A percentile compares a stretch with the other conserved stretches of the same genome.
These are phyloP conservation scores for Fraxinus floribunda DNA, from an alignment of 305 asterid genomes.

Conservation along the genomic window DNA sequence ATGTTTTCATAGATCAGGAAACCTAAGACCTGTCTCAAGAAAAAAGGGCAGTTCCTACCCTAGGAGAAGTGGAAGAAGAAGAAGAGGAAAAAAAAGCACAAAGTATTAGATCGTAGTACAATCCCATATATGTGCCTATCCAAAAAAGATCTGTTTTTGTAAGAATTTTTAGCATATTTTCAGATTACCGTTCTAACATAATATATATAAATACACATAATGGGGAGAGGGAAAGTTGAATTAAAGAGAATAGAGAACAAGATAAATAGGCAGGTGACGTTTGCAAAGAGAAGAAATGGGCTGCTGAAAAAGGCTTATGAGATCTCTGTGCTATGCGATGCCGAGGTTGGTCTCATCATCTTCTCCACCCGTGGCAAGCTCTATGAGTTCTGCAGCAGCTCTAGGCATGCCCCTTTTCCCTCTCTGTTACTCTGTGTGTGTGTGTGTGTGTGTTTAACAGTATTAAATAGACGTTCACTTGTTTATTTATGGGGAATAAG, in stretches of 20 bases:
- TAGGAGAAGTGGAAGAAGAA: conserved; percentile 15
- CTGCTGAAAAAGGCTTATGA: conserved; percentile 54
- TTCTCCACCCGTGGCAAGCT: conserved; percentile 58
- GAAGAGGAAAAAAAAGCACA: conserved; percentile 8
- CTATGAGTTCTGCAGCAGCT: conserved; percentile 51
- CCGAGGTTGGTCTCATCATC: conserved; percentile 54
- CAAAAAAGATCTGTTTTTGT: conserved; percentile 28
- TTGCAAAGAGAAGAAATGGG: conserved; percentile 59
- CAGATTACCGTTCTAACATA: conserved; percentile 13
- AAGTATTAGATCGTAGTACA: not conserved
- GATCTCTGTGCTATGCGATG: conserved; percentile 46
- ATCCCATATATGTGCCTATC: conserved; percentile 19
- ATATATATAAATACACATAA: conserved; percentile 13
- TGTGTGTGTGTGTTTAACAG: not conserved
- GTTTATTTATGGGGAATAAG: not conserved
- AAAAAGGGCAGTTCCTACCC: conserved; percentile 27
- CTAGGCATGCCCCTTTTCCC: conserved; percentile 26
- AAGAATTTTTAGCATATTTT: conserved; percentile 6
- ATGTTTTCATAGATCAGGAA: conserved; percentile 24
- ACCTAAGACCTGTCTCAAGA: conserved; percentile 35
- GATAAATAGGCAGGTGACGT: conserved; percentile 57
- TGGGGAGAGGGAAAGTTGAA: conserved; percentile 65
- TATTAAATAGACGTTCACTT: not conserved
- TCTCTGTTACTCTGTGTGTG: not conserved
- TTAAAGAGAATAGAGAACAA: conserved; percentile 57